Conservation (phyloP, 2,329 filamentous ascomycete genomes). For the Phaeophleospora eucalypticola region DNA sequence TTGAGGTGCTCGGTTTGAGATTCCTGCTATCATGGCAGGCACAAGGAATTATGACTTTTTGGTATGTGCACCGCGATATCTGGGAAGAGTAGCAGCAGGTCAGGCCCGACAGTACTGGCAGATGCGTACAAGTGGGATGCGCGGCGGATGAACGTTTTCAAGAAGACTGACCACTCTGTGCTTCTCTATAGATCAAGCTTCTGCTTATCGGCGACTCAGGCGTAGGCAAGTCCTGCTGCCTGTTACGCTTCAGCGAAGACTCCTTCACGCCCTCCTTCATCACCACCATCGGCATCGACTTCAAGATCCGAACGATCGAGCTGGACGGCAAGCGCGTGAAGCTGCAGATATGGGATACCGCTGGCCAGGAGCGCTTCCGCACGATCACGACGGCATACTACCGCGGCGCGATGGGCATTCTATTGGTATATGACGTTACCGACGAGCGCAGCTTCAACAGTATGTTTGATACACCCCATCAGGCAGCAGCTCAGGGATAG, state of each 20-base stretch:
- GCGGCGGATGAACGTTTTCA: neutral
- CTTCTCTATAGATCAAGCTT: slow-evolving; percentile 75
- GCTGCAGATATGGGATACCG: slow-evolving; percentile 99
- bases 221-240: slow-evolving; percentile 94
- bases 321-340: slow-evolving; percentile 98
- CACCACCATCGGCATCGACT: slow-evolving; percentile 98
- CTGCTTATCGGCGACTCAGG: slow-evolving; percentile 95
- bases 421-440: slow-evolving; percentile 97
- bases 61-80: slow-evolving; percentile 56
- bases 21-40: slow-evolving; percentile 72
- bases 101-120: neutral
- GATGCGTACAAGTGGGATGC: no score
- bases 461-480: slow-evolving; percentile 46
- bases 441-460: slow-evolving; percentile 95
- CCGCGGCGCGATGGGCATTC: slow-evolving; percentile 94
- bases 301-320: slow-evolving; percentile 99
- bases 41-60: slow-evolving; percentile 99
- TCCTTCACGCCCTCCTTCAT: slow-evolving; percentile 97
- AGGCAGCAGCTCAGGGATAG: neutral
- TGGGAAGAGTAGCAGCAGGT: neutral
- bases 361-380: slow-evolving; percentile 94
- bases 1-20: no score
- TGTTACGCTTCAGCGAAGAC: slow-evolving; percentile 95
- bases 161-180: slow-evolving; percentile 1
- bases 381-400: slow-evolving; percentile 99